Evolutionary conservation across 768 basidiomycete genomes (phyloP).

Genomic region (Astraeus odoratus): DNA sequence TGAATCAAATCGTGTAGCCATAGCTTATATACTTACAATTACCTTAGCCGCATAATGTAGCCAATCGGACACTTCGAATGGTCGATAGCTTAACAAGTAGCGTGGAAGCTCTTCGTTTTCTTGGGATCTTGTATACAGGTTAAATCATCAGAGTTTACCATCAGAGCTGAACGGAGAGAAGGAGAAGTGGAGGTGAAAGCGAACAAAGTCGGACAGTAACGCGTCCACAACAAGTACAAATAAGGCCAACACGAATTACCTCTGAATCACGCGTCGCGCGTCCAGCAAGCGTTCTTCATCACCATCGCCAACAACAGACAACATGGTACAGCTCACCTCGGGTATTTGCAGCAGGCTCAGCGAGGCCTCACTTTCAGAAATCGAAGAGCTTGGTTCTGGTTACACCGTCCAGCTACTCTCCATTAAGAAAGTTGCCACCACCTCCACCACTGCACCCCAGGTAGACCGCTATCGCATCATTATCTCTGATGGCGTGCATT

Average conservation of each 20-base stretch:
- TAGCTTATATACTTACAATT: no score
- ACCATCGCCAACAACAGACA: conserved; percentile 6
- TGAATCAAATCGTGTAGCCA: no score
- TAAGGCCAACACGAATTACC: background rate
- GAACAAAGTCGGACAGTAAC: background rate
- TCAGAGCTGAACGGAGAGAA: no score
- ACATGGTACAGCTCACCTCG: conserved; percentile 48
- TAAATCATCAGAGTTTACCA: no score
- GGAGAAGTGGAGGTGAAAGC: no score
- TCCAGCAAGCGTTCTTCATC: background rate
- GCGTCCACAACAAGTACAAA: background rate
- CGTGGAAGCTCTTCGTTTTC: no score
- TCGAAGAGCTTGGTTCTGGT: conserved; percentile 22
- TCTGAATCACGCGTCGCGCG: background rate
- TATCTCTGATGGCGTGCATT: conserved; percentile 82
- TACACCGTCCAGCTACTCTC: conserved; percentile 75
- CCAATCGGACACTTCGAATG: no score
- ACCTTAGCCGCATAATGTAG: no score
- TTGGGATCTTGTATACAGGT: no score
- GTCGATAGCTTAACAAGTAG: no score
- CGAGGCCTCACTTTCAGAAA: conserved; percentile 27
- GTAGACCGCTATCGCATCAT: conserved; percentile 72
- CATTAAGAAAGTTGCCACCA: conserved; percentile 62
- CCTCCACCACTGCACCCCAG: conserved; percentile 23
- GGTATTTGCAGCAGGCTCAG: conserved; percentile 51